These are phyloP conservation scores for Lactarius trivialis DNA, from an alignment of 768 basidiomycete species.

Conservation along the genomic window DNA sequence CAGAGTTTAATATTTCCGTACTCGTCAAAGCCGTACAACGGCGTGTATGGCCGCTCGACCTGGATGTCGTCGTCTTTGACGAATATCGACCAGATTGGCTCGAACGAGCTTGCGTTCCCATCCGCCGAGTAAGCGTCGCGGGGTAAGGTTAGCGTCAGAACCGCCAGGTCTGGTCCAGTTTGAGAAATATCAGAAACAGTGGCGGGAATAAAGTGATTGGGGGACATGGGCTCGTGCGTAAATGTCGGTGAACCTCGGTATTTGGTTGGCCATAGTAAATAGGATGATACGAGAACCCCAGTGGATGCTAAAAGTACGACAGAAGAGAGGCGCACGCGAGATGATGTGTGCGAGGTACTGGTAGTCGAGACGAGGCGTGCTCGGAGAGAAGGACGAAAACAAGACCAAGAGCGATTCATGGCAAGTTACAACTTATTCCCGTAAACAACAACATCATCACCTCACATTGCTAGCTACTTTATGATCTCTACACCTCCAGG, in stretches of 20 bases:
- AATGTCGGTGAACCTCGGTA: constrained; percentile 42
- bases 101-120: constrained; percentile 14
- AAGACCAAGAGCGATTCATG: constrained; percentile 10
- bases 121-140: constrained; percentile 27
- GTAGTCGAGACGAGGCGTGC: constrained; percentile 13
- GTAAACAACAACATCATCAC: constrained; percentile 5
- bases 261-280: constrained; percentile 46
- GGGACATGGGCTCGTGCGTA: constrained; percentile 26
- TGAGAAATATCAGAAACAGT: constrained; percentile 48
- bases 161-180: constrained; percentile 52
- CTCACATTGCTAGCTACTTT: not conserved
- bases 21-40: constrained; percentile 61
- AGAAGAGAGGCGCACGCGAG: constrained; percentile 14
- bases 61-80: constrained; percentile 87
- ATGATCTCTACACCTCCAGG: constrained; percentile 11
- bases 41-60: constrained; percentile 82
- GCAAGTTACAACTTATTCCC: not conserved
- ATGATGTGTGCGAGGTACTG: not conserved
- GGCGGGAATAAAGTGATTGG: constrained; percentile 46
- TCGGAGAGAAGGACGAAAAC: not conserved
- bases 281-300: constrained; percentile 39
- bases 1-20: constrained; percentile 67
- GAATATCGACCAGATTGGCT: constrained; percentile 67
- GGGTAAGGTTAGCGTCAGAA: constrained; percentile 57
- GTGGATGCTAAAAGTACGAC: constrained; percentile 34